Conservation (phyloP, 2,329 filamentous ascomycete species). For the Ophidiomyces ophidiicola region DNA sequence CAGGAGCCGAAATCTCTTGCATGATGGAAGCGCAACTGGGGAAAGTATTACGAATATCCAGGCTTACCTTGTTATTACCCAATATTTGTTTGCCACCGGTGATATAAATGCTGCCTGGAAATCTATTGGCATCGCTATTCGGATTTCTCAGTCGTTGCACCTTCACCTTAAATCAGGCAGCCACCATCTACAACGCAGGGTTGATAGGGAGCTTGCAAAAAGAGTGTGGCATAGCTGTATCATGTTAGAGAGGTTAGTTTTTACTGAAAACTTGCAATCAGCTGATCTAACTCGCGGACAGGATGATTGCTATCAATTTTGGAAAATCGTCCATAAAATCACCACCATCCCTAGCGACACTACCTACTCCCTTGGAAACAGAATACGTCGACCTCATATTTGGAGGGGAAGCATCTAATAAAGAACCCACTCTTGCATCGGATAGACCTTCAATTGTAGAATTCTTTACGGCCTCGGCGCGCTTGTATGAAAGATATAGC, state of each 20-base stretch:
- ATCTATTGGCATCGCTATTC: slow-evolving; percentile 18
- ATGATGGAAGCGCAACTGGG: slow-evolving; percentile 12
- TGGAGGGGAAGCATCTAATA: too few species aligned
- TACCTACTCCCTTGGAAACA: slow-evolving; percentile 19
- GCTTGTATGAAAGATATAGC: slow-evolving; percentile 19
- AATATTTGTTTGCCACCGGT: slow-evolving; percentile 19
- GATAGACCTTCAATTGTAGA: slow-evolving; percentile 21
- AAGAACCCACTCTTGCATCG: not conserved
- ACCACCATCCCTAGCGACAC: slow-evolving; percentile 15
- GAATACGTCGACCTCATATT: slow-evolving; percentile 21
- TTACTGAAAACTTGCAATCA: not conserved
- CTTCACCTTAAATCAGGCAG: slow-evolving; percentile 16
- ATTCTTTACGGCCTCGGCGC: slow-evolving; percentile 18
- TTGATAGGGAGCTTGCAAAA: slow-evolving; percentile 17
- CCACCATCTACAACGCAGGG: slow-evolving; percentile 13
- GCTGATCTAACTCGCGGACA: slow-evolving; percentile 4
- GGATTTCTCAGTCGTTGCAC: slow-evolving; percentile 16
- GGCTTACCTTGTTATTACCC: slow-evolving; percentile 17
- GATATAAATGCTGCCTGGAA: slow-evolving; percentile 18
- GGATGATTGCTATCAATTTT: slow-evolving; percentile 18
- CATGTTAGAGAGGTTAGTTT: slow-evolving; percentile 17
- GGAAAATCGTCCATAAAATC: slow-evolving; percentile 15
- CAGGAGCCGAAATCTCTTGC: slow-evolving; percentile 16
- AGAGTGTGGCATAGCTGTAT: slow-evolving; percentile 21
- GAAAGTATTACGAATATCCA: slow-evolving; percentile 15